Base-by-base conservation (phyloP, 306 rosid genomes). In the Hippophae tibetana region DNA sequence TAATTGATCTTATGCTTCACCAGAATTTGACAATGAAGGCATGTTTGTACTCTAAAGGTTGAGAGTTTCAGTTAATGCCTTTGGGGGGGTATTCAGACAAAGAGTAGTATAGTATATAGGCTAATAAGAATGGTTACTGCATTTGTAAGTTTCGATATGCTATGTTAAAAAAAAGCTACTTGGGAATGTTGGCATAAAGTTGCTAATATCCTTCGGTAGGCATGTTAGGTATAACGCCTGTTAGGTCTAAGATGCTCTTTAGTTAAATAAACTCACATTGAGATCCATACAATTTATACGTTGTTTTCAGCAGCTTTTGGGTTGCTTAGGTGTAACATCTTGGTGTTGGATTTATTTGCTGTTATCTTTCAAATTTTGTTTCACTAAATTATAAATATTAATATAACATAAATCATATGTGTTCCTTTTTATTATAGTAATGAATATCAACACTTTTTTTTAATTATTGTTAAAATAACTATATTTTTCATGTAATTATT, bases 171-270 rank as follows among this genome's bases (percentile, higher is more conserved):
- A 44, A 75, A 72, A 78, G 71, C 79, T 79, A 76, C 89, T 70
- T 84, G 72, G 64, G 67, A 52, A 71, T 76, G 81, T 45, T 78
- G 82, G 85, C 84, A 79, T 40, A 66, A 43, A 57, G 68, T 72
- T 71, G 69, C 60, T 72, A 69, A 54, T 81, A 67, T 79, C 65
- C 70, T 65, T 65, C 38, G 74, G 68, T 63, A 60, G 73, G 42
- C 54, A 68, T 41, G 85, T 82, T 76, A 82, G 95, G 95, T 86
- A 56, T 76, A 74, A 56, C 81, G 38, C 38, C 4, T 31, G 38
- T 31, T 31, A 31, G 38, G 38, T 31, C 53, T 71, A 80, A 67
- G 74, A 72, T 76, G 60, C 75, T 53, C 62, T 67, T 69, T 67
- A 64, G 74, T 67, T 77, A 78, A 78, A 78, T 74, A 78, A 78